Base-by-base conservation (phyloP, 768 basidiomycete species). In the Chalciporus piperatus region DNA sequence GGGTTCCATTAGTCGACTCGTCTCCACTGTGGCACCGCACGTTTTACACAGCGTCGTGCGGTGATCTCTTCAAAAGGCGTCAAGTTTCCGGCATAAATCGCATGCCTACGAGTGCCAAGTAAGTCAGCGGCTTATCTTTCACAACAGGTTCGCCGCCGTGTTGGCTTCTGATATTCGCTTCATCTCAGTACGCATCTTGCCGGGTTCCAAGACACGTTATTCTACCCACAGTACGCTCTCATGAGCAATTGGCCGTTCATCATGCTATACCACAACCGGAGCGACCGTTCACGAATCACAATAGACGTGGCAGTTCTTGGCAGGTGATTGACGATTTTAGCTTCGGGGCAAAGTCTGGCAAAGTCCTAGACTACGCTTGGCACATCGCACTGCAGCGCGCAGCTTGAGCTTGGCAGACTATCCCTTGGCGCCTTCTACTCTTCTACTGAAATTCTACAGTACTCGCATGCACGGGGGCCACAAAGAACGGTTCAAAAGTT, bases 21-120 rank as follows among this genome's bases (percentile, higher is more conserved):
- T 43, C 47, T 33, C 58, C 59, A 55, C 56, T 62, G 47, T 63
- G 56, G 41, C 59, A 45, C 62, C 61, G 62, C 62, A 46, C 50
- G 45, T 22, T 48, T 39, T 35, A 14, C 35, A 37, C 35, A 35
- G 33, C 12, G 12, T 9, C 8, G n/a, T 30, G 28, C 32, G 32
- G 32, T 10, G 35, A 16, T 37, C 16, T 16, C 6, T 37, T 37
- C 30, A 9, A 33, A 33, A 11, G 14, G 28, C 28, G n/a, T n/a
- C n/a, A n/a, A n/a, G n/a, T 30, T 9, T 8, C 28, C 11, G 35
- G 35, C 35, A 14, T 37, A n/a, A n/a, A 37, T 37, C 16, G 5
- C 35, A 37, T 37, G 35, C n/a, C 6, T 37, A 33, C 14, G 33
- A 33, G 6, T 22, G 22, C 22, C 22, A 22, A 22, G 33, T 33